These are phyloP conservation scores for Cyberlindnera americana DNA, from an alignment of 805 yeast species.

Conservation along the genomic window DNA sequence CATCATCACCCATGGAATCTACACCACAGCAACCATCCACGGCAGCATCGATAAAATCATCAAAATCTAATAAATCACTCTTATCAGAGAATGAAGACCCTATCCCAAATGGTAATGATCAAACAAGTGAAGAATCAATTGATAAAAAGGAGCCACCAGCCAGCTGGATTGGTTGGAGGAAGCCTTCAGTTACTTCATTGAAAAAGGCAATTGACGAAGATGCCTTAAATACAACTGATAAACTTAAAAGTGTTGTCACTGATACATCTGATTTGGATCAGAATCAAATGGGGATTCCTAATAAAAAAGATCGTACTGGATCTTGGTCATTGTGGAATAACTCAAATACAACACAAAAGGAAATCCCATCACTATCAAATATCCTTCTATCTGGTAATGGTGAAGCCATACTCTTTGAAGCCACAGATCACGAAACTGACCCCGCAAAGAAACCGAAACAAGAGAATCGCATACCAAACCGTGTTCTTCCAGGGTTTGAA, in stretches of 20 bases:
- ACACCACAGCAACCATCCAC: slow-evolving; percentile 2
- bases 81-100: not conserved
- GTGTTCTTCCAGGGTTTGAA: slow-evolving; percentile 27
- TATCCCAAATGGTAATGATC: not conserved
- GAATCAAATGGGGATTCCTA: not conserved
- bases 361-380: slow-evolving; percentile 15
- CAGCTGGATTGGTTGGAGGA: slow-evolving; percentile 26
- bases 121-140: slow-evolving; percentile 9
- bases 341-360: slow-evolving; percentile 5
- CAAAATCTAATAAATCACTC: slow-evolving; percentile 7
- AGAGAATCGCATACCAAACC: slow-evolving; percentile 14
- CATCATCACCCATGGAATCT: not conserved
- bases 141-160: slow-evolving; percentile 7
- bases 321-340: slow-evolving; percentile 30
- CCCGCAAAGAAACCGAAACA: slow-evolving; percentile 1
- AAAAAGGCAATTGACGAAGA: slow-evolving; percentile 19
- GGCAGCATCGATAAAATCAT: slow-evolving; percentile 10
- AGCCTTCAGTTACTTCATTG: slow-evolving; percentile 23
- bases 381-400: slow-evolving; percentile 20
- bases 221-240: slow-evolving; percentile 7
- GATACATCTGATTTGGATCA: slow-evolving; percentile 5
- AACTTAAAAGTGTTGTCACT: slow-evolving; percentile 12
- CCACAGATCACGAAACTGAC: slow-evolving; percentile 7
- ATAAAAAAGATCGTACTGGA: slow-evolving; percentile 13
- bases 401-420: slow-evolving; percentile 28